Evolutionary conservation across 2,329 filamentous ascomycete genomes (phyloP), one percentile per base, ranked within the genome.

Genomic region (Zymoseptoria ardabiliae): DNA sequence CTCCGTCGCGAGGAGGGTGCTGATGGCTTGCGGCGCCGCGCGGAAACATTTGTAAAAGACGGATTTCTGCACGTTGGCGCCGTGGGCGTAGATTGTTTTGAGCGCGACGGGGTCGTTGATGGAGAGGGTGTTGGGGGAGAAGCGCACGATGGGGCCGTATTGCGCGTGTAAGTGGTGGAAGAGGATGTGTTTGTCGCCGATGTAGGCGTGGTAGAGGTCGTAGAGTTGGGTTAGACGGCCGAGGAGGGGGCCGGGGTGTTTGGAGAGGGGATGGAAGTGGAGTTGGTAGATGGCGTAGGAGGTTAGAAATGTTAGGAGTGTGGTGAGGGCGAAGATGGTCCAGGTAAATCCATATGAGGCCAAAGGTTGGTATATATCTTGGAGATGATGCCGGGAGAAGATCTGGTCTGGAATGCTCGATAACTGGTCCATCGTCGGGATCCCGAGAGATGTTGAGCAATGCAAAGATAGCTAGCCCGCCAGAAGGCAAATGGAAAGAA

Each of bases 31-130:
- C 2, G 73, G 73, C 21, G 72, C 75, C 4, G 72, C 74, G 0
- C 75, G 74, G 58, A 80, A 78, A 4, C 77, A 76, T 22, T 73
- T 72, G 67, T 81, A 81, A 61, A 78, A 79, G 51, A 75, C 71
- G 0, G 77, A 75, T 62, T 81, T 81, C 56, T 76, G 74, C n/a
- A 80, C 75, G 63, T 80, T 78, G 41, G 75, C 71, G 22, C 74
- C 71, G 68, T 75, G 75, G 22, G 76, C 73, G 61, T 81, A 81
- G 65, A 81, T 79, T n/a, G 74, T 72, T 59, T 77, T 77, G 10
- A 80, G 66, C 0, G 75, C 76, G 1, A 57, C 59, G 10, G 67
- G 66, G 21, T 68, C 64, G 51, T 67, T 68, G 53, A 68, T 67
- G 7, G 64, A 65, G 10, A 69, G 63, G 10, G 63, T 25, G 67